These are phyloP conservation scores for Xylaria curta DNA, from an alignment of 495 filamentous ascomycete species.

Conservation along the genomic window DNA sequence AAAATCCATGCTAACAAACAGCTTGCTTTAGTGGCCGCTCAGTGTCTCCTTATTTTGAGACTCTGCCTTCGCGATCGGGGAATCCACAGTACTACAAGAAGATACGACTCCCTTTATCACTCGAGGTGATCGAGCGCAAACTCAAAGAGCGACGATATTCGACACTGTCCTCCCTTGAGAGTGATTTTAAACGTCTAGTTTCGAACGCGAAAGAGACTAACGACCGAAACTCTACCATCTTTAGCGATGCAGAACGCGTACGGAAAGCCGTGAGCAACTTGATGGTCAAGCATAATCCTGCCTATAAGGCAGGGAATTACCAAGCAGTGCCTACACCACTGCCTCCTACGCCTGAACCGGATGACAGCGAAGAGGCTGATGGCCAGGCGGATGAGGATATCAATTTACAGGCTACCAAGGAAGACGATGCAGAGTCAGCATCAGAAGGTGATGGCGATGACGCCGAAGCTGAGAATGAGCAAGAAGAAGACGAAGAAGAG, in stretches of 20 bases:
- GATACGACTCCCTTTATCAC: constrained; percentile 74
- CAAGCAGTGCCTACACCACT: constrained; percentile 68
- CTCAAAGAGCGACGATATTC: constrained; percentile 67
- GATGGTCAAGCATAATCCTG: constrained; percentile 78
- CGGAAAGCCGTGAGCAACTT: constrained; percentile 75
- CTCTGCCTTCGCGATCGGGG: constrained; percentile 65
- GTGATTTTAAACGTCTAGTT: constrained; percentile 78
- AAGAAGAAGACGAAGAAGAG: constrained; percentile 33
- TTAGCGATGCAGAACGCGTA: constrained; percentile 76
- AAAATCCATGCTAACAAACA: constrained; percentile 27
- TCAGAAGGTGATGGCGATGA: constrained; percentile 41
- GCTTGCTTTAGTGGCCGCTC: constrained; percentile 61
- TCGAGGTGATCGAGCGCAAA: constrained; percentile 77
- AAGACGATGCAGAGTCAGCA: constrained; percentile 41
- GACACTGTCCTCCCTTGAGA: constrained; percentile 68
- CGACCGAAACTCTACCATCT: constrained; percentile 66
- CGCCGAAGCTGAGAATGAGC: constrained; percentile 33
- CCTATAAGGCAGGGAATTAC: constrained; percentile 67
- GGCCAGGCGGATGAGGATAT: constrained; percentile 26
- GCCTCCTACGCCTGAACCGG: constrained; percentile 49
- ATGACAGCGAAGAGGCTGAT: constrained; percentile 33
- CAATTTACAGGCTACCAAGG: constrained; percentile 23
- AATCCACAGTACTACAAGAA: constrained; percentile 76
- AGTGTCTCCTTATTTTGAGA: constrained; percentile 75
- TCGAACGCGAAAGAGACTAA: constrained; percentile 78